Evolutionary conservation across 1,139 yeast species (phyloP), one percentile per base, ranked within the genome.

Genomic region (Taphrina communis): DNA sequence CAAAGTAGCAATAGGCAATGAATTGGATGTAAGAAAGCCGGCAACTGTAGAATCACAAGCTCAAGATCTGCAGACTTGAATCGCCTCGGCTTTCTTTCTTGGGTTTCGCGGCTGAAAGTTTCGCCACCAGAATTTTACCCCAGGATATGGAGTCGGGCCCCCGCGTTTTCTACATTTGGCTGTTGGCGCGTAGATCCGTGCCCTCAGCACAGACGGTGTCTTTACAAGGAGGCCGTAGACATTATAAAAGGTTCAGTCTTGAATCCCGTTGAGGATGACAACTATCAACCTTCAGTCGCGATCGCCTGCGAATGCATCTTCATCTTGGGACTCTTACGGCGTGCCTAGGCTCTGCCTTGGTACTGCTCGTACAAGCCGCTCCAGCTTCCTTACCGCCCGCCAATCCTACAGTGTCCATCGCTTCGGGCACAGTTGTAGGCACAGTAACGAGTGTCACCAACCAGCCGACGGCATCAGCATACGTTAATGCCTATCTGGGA

Each of bases 381-480:
- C 56, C 56, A 14, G 56, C 56, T 14, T 38, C 39, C 1, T 2
- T 35, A 2, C 11, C 56, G 9, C 35, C 12, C 17, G 56, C 56
- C 17, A 52, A 52, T 35, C 56, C 56, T 14, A 52, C 56, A 5
- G 56, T 52, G 35, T n/a, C 56, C 3, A 52, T 52, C 35, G 56
- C 56, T 31, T 52, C 56, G 35, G 56, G 56, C 38, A 35, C 39
- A 9, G 36, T 52, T 35, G 21, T 52, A 2, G 56, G 56, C 1
- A 52, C 56, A 21, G 56, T 35, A 5, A 52, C 56, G 14, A 19
- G 35, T 9, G 56, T 52, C 56, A 31, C 56, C 14, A 44, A 50
- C 35, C 60, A 31, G 25, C 60, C 60, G 14, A 71, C 66, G n/a
- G 51, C 51, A 12, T 19, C 51, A 46, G 51, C 51, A 7, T 51